Conservation (phyloP, 306 rosid species). For the Arachis stenosperma region DNA sequence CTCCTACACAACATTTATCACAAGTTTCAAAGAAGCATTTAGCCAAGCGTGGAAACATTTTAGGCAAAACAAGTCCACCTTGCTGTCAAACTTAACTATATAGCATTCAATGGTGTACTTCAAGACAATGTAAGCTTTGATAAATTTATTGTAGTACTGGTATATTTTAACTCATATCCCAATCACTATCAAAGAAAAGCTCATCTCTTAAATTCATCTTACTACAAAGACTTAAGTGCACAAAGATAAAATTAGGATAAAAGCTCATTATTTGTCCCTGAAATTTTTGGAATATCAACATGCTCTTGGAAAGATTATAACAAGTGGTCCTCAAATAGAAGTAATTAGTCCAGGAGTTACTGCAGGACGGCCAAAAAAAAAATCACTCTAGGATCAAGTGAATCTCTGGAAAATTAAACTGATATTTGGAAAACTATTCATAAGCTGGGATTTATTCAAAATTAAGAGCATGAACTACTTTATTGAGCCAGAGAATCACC, state of each 20-base stretch:
- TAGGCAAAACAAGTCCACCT: slow-evolving; percentile 29
- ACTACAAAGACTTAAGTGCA: slow-evolving; percentile 18
- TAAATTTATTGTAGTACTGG: slow-evolving; percentile 3
- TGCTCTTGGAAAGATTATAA: neutral
- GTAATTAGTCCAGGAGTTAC: slow-evolving; percentile 14
- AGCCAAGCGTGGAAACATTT: slow-evolving; percentile 17
- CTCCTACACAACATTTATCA: slow-evolving; percentile 61
- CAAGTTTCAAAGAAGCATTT: slow-evolving; percentile 21
- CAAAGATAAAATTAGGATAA: slow-evolving; percentile 6
- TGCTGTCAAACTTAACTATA: slow-evolving; percentile 25
- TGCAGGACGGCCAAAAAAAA: neutral
- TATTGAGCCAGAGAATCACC: slow-evolving; percentile 53
- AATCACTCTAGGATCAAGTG: neutral
- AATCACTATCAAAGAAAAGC: slow-evolving; percentile 17
- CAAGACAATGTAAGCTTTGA: slow-evolving; percentile 21
- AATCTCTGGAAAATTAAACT: neutral
- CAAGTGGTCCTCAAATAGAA: slow-evolving; percentile 8
- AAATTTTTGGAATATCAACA: slow-evolving; percentile 15
- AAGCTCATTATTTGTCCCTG: slow-evolving; percentile 13
- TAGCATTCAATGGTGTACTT: slow-evolving; percentile 23
- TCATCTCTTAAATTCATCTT: slow-evolving; percentile 21
- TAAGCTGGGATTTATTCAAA: slow-evolving; percentile 2
- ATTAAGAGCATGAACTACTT: slow-evolving; percentile 11
- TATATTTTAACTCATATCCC: slow-evolving; percentile 26
- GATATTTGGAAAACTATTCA: slow-evolving; percentile 8